These are phyloP conservation scores for Globisporangium spiculum DNA, from an alignment of 352 stramenopile species.

Conservation along the genomic window DNA sequence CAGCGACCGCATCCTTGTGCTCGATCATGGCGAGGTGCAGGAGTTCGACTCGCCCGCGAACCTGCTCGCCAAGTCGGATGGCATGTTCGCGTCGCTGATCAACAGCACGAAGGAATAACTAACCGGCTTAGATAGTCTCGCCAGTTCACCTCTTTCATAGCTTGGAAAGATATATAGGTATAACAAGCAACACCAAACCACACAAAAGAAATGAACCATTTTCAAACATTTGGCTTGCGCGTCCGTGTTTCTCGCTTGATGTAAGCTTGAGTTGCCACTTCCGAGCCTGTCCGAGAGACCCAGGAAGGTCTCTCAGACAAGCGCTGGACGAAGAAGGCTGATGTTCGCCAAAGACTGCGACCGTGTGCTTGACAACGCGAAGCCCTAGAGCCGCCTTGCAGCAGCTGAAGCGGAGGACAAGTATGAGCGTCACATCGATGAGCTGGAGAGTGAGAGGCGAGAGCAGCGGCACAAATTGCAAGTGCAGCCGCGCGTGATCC, in stretches of 20 bases:
- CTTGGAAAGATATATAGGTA: too few relatives aligned
- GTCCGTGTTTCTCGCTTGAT: too few relatives aligned
- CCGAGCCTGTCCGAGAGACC: too few relatives aligned
- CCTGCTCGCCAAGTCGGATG: conserved; percentile 41
- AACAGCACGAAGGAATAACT: conserved; percentile 2
- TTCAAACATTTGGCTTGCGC: too few relatives aligned
- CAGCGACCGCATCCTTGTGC: conserved; percentile 90
- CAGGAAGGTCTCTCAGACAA: too few relatives aligned
- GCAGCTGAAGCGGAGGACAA: not conserved
- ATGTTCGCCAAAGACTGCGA: not conserved
- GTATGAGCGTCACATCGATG: not conserved
- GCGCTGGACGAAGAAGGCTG: not conserved
- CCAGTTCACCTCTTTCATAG: too few relatives aligned
- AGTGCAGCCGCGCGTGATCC: not conserved
- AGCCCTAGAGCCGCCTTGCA: not conserved
- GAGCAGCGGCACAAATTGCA: not conserved
- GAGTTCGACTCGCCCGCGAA: conserved; percentile 69
- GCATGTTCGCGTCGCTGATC: conserved; percentile 20
- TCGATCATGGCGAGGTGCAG: conserved; percentile 80
- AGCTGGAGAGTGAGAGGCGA: not conserved
- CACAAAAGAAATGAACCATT: too few relatives aligned
- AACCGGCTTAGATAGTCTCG: not conserved
- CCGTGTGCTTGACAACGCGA: not conserved
- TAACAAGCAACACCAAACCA: too few relatives aligned
- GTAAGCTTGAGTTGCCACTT: too few relatives aligned